These are phyloP conservation scores for Zoysia japonica DNA, from an alignment of 176 grass and related monocot genomes.

Conservation along the genomic window DNA sequence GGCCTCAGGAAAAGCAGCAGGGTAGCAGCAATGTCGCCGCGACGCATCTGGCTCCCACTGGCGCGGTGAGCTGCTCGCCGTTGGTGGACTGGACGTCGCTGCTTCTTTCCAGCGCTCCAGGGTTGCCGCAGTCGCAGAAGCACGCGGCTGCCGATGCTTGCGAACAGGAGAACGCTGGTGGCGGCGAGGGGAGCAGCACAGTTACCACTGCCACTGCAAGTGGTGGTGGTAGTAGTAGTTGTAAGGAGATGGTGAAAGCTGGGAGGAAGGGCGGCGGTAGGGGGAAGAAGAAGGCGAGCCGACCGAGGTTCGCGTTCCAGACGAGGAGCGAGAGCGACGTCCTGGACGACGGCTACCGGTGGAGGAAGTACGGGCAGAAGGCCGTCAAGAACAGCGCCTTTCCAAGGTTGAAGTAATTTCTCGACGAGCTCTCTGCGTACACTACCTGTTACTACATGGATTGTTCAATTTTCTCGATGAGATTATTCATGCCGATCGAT, in stretches of 20 bases:
- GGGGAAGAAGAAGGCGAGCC: slow-evolving; percentile 49
- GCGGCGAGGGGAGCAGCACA: neutral
- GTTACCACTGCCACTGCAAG: neutral
- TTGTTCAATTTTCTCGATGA: too few relatives aligned
- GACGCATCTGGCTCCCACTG: neutral
- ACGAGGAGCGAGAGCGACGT: slow-evolving; percentile 81
- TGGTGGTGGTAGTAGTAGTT: neutral
- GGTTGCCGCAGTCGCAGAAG: slow-evolving; percentile 18
- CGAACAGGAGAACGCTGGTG: neutral
- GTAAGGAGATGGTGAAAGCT: neutral
- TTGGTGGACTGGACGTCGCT: slow-evolving; percentile 47
- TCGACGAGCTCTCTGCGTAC: neutral
- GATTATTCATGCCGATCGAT: too few relatives aligned
- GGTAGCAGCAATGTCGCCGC: neutral
- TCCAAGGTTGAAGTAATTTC: slow-evolving; percentile 50
- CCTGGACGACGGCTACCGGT: slow-evolving; percentile 89
- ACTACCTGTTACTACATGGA: too few relatives aligned
- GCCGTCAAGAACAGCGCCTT: slow-evolving; percentile 80
- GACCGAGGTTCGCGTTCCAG: slow-evolving; percentile 79
- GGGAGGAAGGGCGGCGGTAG: neutral
- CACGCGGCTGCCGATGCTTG: neutral
- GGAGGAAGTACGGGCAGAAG: slow-evolving; percentile 96
- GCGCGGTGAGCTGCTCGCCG: neutral
- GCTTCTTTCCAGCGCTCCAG: slow-evolving; percentile 20
- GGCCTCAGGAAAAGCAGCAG: neutral